Base-by-base conservation (phyloP, 164 flowering plant species). In the Warburgia ugandensis region DNA sequence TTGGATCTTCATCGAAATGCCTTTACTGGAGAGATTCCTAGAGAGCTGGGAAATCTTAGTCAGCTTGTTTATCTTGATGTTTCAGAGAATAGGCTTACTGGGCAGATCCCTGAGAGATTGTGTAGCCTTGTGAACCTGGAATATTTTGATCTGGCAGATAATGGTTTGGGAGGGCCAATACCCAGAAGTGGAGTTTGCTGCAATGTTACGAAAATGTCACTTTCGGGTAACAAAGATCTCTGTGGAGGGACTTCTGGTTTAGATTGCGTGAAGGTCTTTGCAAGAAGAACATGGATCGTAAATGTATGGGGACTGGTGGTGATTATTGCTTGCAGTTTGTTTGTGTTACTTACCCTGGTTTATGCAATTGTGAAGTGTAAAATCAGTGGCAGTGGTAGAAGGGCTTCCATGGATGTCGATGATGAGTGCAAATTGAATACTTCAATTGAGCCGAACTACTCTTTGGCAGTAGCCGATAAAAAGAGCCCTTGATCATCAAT, bases 401-500 rank as follows among this genome's bases (percentile, higher is more conserved):
- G 59, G 16, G 68, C 73, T 39, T 20, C 54, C 0, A 66, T 62
- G 23, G 73, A 66, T 3, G 32, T 46, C 3, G 75, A 29, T 29
- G 61, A 75, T 38, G 80, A 78, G 28, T 62, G 80, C 56, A 74
- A 73, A 32, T 10, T 69, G 20, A 77, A 64, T 45, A 60, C 75
- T 35, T 77, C 73, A 4, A 45, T 37, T 1, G 74, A 75, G 50
- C 74, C 57, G 16, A 73, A 74, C 39, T 69, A 80, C 5, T 73
- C 71, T 61, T 74, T 73, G 71, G 79, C 39, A 77, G 84, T 69
- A 77, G 85, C 71, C 58, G 76, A 50, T 81, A 82, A 11, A 77
- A 73, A 62, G 91, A 80, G 64, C 88, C 88, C 19, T 57, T 77
- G n/a, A 86, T 91, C 71, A 86, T 86, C 46, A 81, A 81, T 35